phyloP scores from a whole-genome alignment of 768 basidiomycete species.

The Pseudohyphozyma bogoriensis region DNA sequence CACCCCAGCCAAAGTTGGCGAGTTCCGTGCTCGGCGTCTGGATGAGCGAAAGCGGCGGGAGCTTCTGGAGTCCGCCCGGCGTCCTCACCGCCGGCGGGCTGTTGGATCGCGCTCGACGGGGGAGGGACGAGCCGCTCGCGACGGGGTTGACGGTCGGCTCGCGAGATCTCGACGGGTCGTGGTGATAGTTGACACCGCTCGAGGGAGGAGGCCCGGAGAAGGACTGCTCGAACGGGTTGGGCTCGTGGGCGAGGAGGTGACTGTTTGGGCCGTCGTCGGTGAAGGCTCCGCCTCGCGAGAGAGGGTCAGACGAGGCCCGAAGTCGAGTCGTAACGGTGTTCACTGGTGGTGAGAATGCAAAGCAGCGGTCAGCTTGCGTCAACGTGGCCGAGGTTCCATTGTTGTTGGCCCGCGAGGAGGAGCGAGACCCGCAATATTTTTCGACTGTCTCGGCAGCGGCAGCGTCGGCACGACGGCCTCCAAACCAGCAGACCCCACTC shows the following conservation, averaged over 20 bases:
- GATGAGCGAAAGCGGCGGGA: constrained; percentile 71
- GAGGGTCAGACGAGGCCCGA: constrained; percentile 25
- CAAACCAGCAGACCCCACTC: no score
- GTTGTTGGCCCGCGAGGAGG: no score
- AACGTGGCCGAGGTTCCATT: no score
- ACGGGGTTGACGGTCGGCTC: constrained; percentile 11
- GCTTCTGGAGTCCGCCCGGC: constrained; percentile 42
- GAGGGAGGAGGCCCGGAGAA: constrained; percentile 50
- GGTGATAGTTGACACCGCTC: not conserved
- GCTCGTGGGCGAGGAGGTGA: constrained; percentile 49
- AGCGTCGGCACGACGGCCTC: no score
- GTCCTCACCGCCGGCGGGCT: constrained; percentile 9
- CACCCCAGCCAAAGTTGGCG: constrained; percentile 52
- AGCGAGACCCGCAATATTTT: no score
- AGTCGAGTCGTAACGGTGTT: no score
- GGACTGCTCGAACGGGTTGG: constrained; percentile 90
- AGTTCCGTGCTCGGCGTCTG: constrained; percentile 48
- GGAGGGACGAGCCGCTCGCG: constrained; percentile 2
- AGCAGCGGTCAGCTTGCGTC: no score
- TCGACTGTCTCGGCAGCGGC: no score
- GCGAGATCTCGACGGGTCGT: not conserved
- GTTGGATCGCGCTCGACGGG: constrained; percentile 21
- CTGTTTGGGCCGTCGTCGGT: constrained; percentile 8
- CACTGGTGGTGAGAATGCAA: no score
- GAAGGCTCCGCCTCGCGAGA: constrained; percentile 27